Evolutionary conservation across 345 rosid genomes (phyloP), one percentile per base, ranked within the genome.

Genomic region (Sonneratia caseolaris): DNA sequence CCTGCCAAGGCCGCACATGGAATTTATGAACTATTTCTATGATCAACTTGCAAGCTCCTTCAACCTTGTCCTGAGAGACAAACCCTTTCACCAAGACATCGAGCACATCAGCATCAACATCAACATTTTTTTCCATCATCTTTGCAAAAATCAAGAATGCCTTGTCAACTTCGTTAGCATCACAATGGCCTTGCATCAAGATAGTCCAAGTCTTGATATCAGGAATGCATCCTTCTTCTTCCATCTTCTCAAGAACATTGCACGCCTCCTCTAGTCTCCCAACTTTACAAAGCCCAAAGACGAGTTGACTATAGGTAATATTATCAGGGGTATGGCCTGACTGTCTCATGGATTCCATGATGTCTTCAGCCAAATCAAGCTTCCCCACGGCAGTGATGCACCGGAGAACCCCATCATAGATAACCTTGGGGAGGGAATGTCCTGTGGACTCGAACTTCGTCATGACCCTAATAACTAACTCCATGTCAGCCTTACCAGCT

Each of bases 131-230:
- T 82, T 84, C 85, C 78, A 87, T 51, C 93, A 92, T 85, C 72
- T 74, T 81, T 15, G 87, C 86, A 67, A 89, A 85, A 76, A 83
- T 81, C 66, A 73, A 66, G 7, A 91, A 82, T 37, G 94, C 98
- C 74, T 79, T 76, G 32, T 86, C 94, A 1, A 88, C 71, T 81
- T 87, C 83, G 55, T 79, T 76, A 74, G 89, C 90, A 71, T 59
- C 84, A 80, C 89, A 93, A 70, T 84, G 91, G 55, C 96, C 96
- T 79, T 89, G 88, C 75, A 91, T 93, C 82, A 93, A 84, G 76
- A 89, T 85, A 48, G 98, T 93, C 98, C 98, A 93, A 6, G 93
- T 93, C 77, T 82, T 91, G 69, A 89, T 78, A 70, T 91, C 98
- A 0, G 96, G 90, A 55, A 56, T 40, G 42, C 96, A 89, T 37